Percentiles rank a stretch among this genome's conserved stretches.
Conservation (phyloP, 257 asterid genomes). For the Anisodus tanguticus region DNA sequence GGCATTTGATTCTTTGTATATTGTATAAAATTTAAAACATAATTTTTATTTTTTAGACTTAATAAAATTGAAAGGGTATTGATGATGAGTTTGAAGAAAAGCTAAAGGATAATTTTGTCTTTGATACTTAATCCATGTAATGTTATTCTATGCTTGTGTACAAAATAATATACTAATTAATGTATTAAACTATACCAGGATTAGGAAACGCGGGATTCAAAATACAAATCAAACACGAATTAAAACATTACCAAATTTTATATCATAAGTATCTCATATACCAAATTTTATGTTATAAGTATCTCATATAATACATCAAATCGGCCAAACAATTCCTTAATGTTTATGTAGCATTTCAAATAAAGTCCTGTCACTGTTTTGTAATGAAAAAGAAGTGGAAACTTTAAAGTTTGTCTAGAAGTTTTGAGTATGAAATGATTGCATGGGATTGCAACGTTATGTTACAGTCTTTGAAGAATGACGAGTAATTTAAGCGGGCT, state of each 20-base stretch:
- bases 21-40: too few species aligned
- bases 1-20: too few species aligned
- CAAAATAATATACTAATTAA: too few species aligned
- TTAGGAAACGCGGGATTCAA: neutral
- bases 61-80: too few species aligned
- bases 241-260: neutral
- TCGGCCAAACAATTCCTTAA: neutral
- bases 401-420: neutral
- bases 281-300: too few species aligned
- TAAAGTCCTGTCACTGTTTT: neutral
- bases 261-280: too few species aligned
- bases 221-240: too few species aligned
- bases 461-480: neutral
- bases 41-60: neutral
- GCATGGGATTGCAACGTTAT: neutral
- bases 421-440: neutral
- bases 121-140: too few species aligned
- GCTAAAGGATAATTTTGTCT: too few species aligned
- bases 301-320: neutral
- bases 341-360: neutral
- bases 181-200: neutral
- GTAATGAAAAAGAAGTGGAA: neutral
- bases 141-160: too few species aligned
- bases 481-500: too few species aligned
- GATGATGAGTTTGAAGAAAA: neutral